A percentile compares a stretch with the other conserved stretches of the same genome.
Evolutionary conservation across 805 yeast genomes (phyloP).

Genomic region (Wickerhamomyces subpelliculosus): DNA sequence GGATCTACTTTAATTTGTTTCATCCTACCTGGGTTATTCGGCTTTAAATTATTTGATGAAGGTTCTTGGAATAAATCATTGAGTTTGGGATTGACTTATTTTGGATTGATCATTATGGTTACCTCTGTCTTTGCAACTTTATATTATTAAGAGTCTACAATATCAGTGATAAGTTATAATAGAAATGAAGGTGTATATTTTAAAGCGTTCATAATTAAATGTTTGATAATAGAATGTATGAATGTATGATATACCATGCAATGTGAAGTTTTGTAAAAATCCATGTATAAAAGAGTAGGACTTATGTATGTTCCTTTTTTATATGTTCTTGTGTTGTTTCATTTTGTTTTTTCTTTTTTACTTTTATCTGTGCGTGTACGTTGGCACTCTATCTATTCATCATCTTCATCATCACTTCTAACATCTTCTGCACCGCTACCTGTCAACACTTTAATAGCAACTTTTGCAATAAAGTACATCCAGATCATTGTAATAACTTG

Average conservation of each 20-base stretch:
- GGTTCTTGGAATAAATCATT: slow-evolving; percentile 33
- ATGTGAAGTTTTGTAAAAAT: too few species aligned
- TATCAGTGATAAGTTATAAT: background rate
- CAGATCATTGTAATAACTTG: slow-evolving; percentile 64
- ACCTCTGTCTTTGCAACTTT: slow-evolving; percentile 47
- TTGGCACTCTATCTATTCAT: slow-evolving; percentile 6
- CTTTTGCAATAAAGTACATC: slow-evolving; percentile 68
- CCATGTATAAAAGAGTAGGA: too few species aligned
- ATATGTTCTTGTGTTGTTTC: too few species aligned
- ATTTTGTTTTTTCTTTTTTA: background rate
- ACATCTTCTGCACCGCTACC: slow-evolving; percentile 83
- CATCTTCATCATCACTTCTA: slow-evolving; percentile 75
- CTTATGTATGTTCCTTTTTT: too few species aligned
- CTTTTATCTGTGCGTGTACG: background rate
- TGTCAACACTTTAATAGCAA: slow-evolving; percentile 58
- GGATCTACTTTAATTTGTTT: slow-evolving; percentile 78
- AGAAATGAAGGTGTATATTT: background rate
- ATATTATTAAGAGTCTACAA: slow-evolving; percentile 2
- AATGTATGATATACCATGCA: too few species aligned
- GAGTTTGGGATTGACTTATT: slow-evolving; percentile 50
- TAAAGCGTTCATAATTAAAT: too few species aligned
- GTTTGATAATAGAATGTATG: too few species aligned
- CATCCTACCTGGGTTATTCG: slow-evolving; percentile 73
- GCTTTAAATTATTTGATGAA: slow-evolving; percentile 36
- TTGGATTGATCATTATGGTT: slow-evolving; percentile 69